Percentiles rank a stretch among this genome's conserved stretches.
These are phyloP conservation scores for Prunus mume DNA, from an alignment of 306 rosid genomes.

Conservation along the genomic window DNA sequence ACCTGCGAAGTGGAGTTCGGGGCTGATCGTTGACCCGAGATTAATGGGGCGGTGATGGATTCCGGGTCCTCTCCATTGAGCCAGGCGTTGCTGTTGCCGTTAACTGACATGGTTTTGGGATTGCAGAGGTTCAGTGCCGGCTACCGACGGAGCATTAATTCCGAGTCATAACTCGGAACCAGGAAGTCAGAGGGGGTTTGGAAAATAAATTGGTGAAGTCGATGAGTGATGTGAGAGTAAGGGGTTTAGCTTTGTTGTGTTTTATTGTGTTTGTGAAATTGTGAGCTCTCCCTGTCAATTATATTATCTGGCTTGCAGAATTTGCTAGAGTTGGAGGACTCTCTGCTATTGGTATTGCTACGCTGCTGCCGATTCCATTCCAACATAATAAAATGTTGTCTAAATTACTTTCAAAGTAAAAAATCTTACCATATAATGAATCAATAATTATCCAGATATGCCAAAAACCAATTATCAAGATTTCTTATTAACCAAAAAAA, in stretches of 20 bases:
- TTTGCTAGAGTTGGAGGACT: background rate
- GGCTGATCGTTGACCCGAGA: conserved; percentile 42
- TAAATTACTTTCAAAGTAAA: too few relatives aligned
- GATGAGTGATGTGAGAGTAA: background rate
- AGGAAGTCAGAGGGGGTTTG: background rate
- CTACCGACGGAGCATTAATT: background rate
- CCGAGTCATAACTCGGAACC: background rate
- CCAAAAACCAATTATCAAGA: too few relatives aligned
- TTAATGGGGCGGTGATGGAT: conserved; percentile 44
- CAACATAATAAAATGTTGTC: too few relatives aligned
- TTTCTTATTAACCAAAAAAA: too few relatives aligned
- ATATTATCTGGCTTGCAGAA: background rate
- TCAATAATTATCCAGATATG: too few relatives aligned
- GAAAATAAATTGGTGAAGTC: too few relatives aligned
- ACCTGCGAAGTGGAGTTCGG: conserved; percentile 74
- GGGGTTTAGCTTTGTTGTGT: background rate
- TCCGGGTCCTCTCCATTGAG: conserved; percentile 35
- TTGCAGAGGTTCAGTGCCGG: background rate
- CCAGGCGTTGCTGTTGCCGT: background rate
- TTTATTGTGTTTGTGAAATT: background rate
- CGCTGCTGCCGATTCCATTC: background rate
- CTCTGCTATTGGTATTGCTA: background rate
- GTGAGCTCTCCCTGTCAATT: background rate
- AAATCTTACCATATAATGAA: too few relatives aligned
- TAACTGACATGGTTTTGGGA: background rate